Evolutionary conservation across 2,329 filamentous ascomycete genomes (phyloP), one percentile per base, ranked within the genome.

Genomic region (Ceratocystis lukuohia): DNA sequence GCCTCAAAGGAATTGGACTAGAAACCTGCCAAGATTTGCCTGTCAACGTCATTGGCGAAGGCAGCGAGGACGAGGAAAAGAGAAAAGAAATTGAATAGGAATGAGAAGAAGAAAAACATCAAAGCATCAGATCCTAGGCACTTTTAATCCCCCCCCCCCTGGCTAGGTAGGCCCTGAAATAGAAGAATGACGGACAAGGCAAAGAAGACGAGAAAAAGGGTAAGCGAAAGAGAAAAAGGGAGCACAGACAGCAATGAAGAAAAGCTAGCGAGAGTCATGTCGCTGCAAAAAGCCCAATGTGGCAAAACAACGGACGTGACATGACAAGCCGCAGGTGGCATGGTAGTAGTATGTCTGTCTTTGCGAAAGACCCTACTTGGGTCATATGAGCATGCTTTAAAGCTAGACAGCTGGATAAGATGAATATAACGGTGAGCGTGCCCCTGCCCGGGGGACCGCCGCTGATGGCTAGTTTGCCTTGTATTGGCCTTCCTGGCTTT

Each of bases 241-340:
- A 5, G 37, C 61, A 62, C 37, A 46, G 61, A 62, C 44, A 46
- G 20, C 6, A 28, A 28, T n/a, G 37, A 46, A 62, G 37, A 62
- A 62, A 62, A 33, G n/a, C 10, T 20, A 62, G 45, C 33, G 30
- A 44, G 28, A 33, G 48, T 62, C 48, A 45, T 65, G 50, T 45
- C 46, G 67, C 59, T 46, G 48, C 61, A 41, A 66, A 56, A 53
- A 37, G 33, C 61, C 45, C 44, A 64, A 45, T 37, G 56, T 53
- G 53, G 45, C 63, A 65, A 69, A 65, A 69, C 65, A 37, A 65
- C 50, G 44, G 56, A 37, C 56, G 8, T 59, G 56, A 59, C 28
- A 59, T 59, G 56, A 37, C 28, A 59, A 37, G 56, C 15, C 17
- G 28, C 56, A 12, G 37, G 12, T 41, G 37, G 56, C 56, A 57